phyloP scores from a whole-genome alignment of 495 filamentous ascomycete species.

The Penicillium argentinense region DNA sequence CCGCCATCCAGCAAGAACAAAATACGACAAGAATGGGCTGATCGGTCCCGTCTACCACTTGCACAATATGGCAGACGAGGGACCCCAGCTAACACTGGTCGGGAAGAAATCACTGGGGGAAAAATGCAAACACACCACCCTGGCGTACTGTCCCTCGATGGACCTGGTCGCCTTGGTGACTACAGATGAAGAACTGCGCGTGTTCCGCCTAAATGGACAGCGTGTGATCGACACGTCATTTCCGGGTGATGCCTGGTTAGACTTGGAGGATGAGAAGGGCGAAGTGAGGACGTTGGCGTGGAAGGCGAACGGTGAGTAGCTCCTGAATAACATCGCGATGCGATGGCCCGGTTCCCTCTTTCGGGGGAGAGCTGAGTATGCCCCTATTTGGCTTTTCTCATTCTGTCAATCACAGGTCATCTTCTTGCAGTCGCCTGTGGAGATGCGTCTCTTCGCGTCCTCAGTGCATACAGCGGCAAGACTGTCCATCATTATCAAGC shows the following conservation, averaged over 20 bases:
- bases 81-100: conserved; percentile 42
- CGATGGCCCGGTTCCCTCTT: background rate
- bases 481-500: conserved; percentile 65
- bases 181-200: conserved; percentile 58
- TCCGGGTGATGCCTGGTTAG: conserved; percentile 46
- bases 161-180: conserved; percentile 76
- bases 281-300: conserved; percentile 60
- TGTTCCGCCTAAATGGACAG: conserved; percentile 69
- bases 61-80: conserved; percentile 29
- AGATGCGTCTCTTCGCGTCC: conserved; percentile 66
- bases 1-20: conserved; percentile 3
- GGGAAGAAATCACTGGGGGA: conserved; percentile 57
- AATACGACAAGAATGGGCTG: conserved; percentile 24
- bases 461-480: conserved; percentile 75
- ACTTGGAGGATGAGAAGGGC: conserved; percentile 51
- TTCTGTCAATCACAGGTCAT: conserved; percentile 48
- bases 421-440: conserved; percentile 77
- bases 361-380: too few relatives aligned
- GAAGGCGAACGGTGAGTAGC: conserved; percentile 73
- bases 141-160: conserved; percentile 79
- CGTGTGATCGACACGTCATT: conserved; percentile 61
- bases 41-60: background rate
- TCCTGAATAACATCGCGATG: background rate
- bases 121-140: conserved; percentile 53
- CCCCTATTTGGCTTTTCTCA: background rate